Percentiles rank a stretch among this genome's conserved stretches.
Evolutionary conservation across 768 basidiomycete genomes (phyloP).

Genomic region (Suillus paluster): DNA sequence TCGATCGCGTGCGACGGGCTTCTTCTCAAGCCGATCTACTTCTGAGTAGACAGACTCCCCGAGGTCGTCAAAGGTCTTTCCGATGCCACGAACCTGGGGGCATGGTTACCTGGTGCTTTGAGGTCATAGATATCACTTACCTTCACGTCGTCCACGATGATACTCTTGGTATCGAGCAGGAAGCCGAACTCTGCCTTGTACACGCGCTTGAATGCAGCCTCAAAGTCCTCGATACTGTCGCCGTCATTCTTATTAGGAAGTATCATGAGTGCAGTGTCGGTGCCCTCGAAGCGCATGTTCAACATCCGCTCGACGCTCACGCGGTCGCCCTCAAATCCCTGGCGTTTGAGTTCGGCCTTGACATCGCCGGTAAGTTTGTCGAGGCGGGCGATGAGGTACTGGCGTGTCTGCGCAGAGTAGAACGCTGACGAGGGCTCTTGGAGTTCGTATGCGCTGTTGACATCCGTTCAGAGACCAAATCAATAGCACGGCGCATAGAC

Average conservation of each 20-base stretch:
- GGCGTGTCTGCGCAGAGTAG: slow-evolving; percentile 63
- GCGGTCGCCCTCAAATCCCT: slow-evolving; percentile 81
- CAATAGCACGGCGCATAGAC: not conserved
- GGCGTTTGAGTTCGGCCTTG: slow-evolving; percentile 64
- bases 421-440: slow-evolving; percentile 90
- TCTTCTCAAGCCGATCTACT: slow-evolving; percentile 55
- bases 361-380: slow-evolving; percentile 72
- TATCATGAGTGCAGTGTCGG: slow-evolving; percentile 92
- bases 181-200: slow-evolving; percentile 94
- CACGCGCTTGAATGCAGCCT: slow-evolving; percentile 74
- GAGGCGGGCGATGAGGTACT: slow-evolving; percentile 62
- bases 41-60: slow-evolving; percentile 82
- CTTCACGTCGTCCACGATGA: slow-evolving; percentile 93
- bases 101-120: not conserved
- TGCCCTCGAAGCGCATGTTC: slow-evolving; percentile 93
- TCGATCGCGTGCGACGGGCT: slow-evolving; percentile 41
- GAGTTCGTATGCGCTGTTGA: slow-evolving; percentile 72
- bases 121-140: slow-evolving; percentile 35
- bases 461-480: slow-evolving; percentile 1
- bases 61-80: slow-evolving; percentile 85
- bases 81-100: slow-evolving; percentile 79
- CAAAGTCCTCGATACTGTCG: slow-evolving; percentile 72
- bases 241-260: slow-evolving; percentile 54
- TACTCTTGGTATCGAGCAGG: slow-evolving; percentile 77
- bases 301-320: slow-evolving; percentile 81